Base-by-base conservation (phyloP, 2,329 filamentous ascomycete genomes). In the Blastomyces emzantsi region DNA sequence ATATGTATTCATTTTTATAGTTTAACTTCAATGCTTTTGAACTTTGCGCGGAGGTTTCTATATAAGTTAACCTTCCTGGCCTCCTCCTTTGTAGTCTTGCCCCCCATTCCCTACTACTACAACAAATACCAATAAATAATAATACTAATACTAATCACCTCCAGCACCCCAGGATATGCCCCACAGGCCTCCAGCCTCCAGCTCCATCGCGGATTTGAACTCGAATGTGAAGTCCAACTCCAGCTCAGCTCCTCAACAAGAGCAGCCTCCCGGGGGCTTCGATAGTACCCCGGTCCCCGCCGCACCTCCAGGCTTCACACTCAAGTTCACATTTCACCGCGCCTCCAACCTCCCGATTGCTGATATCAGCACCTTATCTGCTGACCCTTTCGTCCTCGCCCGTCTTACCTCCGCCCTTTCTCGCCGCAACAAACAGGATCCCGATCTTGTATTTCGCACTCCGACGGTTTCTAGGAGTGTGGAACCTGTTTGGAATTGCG, bases 381-480 rank as follows among this genome's bases (percentile, higher is more conserved):
- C 91, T 2, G 93, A 97, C 73, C 92, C 93, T 0, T 97, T 87
- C 73, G 79, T 96, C 49, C 78, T 85, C 17, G 90, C 90, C 43
- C 89, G 90, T n/a, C 79, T 97, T 64, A 86, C 82, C 43, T 87
- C 89, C 1, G 79, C 82, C 22, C 78, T 91, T n/a, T 86, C 86
- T 0, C 87, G 84, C 69, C 81, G 91, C 45, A 91, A 96, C 77
- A 93, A 93, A 74, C 90, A 96, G 72, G 92, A 97, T 71, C 89
- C 92, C 0, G 82, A 85, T 28, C 78, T 96, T 41, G 81, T 80
- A 28, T 84, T 90, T 72, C 86, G 93, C 56, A 96, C 91, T 0
- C 85, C 82, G 0, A 97, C 93, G 0, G 77, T 92, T 43, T 85
- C 89, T 64, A 84, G 83, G 67, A 87, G 83, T 51, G 87, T 85